Evolutionary conservation across 106 monocot species (phyloP), one percentile per base, ranked within the genome.

Genomic region (Triglochin maritima): DNA sequence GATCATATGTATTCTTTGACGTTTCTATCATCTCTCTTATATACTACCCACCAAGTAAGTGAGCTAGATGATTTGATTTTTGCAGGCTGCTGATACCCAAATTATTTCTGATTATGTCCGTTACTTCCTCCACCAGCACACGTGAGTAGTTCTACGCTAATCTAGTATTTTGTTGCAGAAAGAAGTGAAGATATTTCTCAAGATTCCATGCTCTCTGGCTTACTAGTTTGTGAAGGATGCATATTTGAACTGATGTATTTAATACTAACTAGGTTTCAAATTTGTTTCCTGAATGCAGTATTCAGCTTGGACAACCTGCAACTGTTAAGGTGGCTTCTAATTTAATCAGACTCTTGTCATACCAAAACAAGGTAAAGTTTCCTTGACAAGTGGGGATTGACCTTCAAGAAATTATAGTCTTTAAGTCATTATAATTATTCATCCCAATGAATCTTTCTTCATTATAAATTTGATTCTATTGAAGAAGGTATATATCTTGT

Each of bases 311-410:
- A 44, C 87, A 87, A 73, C 87, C 89, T 48, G 78, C 94, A 52
- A 94, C 94, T 7, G 94, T 94, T 46, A 94, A 89, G 77, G 89
- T 90, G 47, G 87, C 87, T 57, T 87, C 94, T 73, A 89, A 90
- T 73, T 79, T 94, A 50, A 68, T 94, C 70, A 87, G 94, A 56
- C 66, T 94, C 56, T 52, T 94, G 11, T 73, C 94, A 6, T 94
- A 95, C 55, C 84, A 90, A 68, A 95, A 95, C 85, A 95, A 90
- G 90, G 95, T 87, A 95, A 12, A n/a, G 58, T 59, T 14, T 59
- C 58, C 5, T 59, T 59, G 5, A 15, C 58, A 59, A 59, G 58
- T 59, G 10, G 29, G 29, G 29, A 29, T 29, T 29, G 29, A 29
- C 29, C 29, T 1, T 29, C 29, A 29, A 29, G 29, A 29, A 29